phyloP scores from a whole-genome alignment of 2,329 filamentous ascomycete species.

The Bipolaris zeicola region DNA sequence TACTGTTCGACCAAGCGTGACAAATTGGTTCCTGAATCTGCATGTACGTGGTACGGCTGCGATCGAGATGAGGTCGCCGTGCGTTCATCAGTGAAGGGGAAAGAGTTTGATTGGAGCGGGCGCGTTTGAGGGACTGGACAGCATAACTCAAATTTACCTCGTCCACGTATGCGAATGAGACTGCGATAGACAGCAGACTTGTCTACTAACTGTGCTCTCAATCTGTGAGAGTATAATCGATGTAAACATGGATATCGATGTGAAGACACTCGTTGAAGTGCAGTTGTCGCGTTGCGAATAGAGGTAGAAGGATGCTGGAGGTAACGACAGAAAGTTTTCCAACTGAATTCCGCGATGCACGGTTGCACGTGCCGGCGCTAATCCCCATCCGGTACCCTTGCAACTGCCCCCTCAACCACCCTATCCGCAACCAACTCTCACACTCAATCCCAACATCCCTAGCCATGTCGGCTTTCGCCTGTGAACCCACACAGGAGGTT shows the following conservation, averaged over 20 bases:
- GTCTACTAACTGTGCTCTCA: not conserved
- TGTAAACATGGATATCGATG: not conserved
- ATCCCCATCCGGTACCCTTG: constrained; percentile 9
- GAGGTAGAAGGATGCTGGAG: not conserved
- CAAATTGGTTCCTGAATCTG: constrained; percentile 45
- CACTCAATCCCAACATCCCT: not conserved
- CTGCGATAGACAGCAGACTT: not conserved
- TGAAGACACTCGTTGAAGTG: not conserved
- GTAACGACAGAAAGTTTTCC: not conserved
- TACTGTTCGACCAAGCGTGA: constrained; percentile 48
- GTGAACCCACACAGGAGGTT: not conserved
- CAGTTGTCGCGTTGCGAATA: not conserved
- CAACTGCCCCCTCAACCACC: constrained; percentile 4
- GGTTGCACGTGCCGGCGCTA: constrained; percentile 21
- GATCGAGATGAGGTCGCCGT: not conserved
- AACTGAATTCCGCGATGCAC: constrained; percentile 12
- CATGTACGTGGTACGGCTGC: not conserved
- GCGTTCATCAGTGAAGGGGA: not conserved
- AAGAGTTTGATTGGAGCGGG: not conserved
- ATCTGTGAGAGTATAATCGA: not conserved
- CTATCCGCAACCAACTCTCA: constrained; percentile 1
- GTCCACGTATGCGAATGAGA: not conserved
- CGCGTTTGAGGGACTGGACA: not conserved
- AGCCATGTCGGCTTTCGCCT: not conserved
- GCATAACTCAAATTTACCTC: not conserved